Evolutionary conservation across 805 yeast genomes (phyloP), one percentile per base, ranked within the genome.

Genomic region (Middelhovenomyces tepae): DNA sequence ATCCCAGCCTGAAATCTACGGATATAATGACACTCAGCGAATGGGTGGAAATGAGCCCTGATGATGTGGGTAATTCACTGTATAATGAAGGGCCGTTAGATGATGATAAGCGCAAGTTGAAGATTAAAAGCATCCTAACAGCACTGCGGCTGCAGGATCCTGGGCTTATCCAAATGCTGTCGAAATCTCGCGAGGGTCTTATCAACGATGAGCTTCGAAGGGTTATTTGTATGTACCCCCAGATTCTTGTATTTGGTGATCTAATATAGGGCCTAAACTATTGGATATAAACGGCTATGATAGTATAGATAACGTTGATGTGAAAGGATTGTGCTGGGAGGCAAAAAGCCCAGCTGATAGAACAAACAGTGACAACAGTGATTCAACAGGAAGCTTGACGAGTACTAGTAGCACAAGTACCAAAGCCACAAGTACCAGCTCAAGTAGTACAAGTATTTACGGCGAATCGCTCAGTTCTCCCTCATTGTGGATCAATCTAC

Each of bases 181-280:
- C 69, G 37, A 49, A 64, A 17, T 59, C 72, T 0, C 56, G 68
- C 29, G 68, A 64, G 23, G 79, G 80, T 1, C 48, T 73, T 11
- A 47, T 75, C 5, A 55, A 47, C 41, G 55, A 56, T 31, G 59
- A 59, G 4, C 40, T 66, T 25, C 53, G 82, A 28, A 22, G 53
- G 2, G 47, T 59, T 26, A 54, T 63, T n/a, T n/a, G n/a, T n/a
- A n/a, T n/a, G n/a, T n/a, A n/a, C n/a, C n/a, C n/a, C n/a, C n/a
- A n/a, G n/a, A n/a, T n/a, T n/a, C n/a, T n/a, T n/a, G n/a, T n/a
- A n/a, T n/a, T n/a, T n/a, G n/a, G n/a, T n/a, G n/a, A n/a, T n/a
- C n/a, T n/a, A n/a, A n/a, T n/a, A n/a, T n/a, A 1, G 76, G 83
- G 83, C 77, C 78, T 0, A 18, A 62, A 3, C 46, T 75, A 10